Evolutionary conservation across 1,139 yeast species (phyloP).

Genomic region (Kodamaea plutei): DNA sequence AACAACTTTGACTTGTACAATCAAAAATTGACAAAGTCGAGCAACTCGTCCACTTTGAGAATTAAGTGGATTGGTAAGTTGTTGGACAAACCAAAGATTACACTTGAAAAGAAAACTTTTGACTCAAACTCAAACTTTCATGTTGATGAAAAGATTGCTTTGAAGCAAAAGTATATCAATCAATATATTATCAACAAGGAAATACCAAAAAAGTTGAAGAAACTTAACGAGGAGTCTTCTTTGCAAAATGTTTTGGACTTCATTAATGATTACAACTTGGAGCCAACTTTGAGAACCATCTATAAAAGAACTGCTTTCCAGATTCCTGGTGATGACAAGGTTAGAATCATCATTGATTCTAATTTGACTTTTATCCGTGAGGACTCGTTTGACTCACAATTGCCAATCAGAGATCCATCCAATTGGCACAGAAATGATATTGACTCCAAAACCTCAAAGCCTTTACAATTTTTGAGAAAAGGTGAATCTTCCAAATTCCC

Average conservation of each 20-base stretch:
- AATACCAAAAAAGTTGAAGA: conserved; percentile 15
- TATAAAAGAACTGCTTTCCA: conserved; percentile 95
- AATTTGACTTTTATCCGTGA: conserved; percentile 86
- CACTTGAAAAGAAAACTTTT: conserved; percentile 76
- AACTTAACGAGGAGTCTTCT: conserved; percentile 36
- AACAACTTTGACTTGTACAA: conserved; percentile 79
- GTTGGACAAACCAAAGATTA: conserved; percentile 68
- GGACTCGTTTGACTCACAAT: conserved; percentile 75
- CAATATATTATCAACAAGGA: conserved; percentile 44
- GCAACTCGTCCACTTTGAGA: conserved; percentile 72
- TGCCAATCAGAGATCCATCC: conserved; percentile 85
- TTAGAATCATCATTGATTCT: conserved; percentile 85
- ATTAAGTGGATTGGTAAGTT: conserved; percentile 90
- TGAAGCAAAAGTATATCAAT: conserved; percentile 77
- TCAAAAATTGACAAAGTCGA: conserved; percentile 68
- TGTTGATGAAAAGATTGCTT: conserved; percentile 54
- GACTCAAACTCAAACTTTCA: conserved; percentile 50
- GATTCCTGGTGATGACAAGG: conserved; percentile 94
- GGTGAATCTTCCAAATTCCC: conserved; percentile 89
- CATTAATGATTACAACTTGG: conserved; percentile 61
- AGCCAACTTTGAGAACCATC: conserved; percentile 82
- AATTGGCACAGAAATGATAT: conserved; percentile 92
- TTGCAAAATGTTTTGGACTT: conserved; percentile 60
- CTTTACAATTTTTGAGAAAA: conserved; percentile 69
- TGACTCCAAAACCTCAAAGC: conserved; percentile 69